These are phyloP conservation scores for Boletus rubroflammeus DNA, from an alignment of 768 basidiomycete genomes.

Conservation along the genomic window DNA sequence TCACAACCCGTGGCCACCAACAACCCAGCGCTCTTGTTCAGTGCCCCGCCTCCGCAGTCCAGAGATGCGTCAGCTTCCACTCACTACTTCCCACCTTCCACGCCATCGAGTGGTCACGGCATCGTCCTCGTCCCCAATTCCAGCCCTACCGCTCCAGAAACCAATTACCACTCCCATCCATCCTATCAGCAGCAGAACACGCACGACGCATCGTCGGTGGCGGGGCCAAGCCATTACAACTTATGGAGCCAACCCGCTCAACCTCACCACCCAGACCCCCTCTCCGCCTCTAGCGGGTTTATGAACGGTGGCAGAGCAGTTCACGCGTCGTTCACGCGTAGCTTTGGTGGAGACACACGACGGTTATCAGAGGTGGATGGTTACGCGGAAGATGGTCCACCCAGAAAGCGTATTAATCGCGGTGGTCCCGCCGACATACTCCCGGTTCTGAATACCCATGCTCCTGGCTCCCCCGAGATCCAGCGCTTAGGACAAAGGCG, in stretches of 20 bases:
- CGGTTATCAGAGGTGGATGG: slow-evolving; percentile 38
- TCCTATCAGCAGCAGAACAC: slow-evolving; percentile 35
- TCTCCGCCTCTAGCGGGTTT: slow-evolving; percentile 60
- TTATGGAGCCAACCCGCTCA: slow-evolving; percentile 36
- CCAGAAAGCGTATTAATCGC: slow-evolving; percentile 66
- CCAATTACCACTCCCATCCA: slow-evolving; percentile 37
- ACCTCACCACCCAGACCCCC: slow-evolving; percentile 44
- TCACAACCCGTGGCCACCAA: slow-evolving; percentile 61
- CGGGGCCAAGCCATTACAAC: slow-evolving; percentile 36
- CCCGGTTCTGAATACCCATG: slow-evolving; percentile 12
- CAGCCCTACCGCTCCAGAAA: slow-evolving; percentile 52
- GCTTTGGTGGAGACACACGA: slow-evolving; percentile 33
- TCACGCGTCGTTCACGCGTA: slow-evolving; percentile 56
- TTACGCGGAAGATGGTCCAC: slow-evolving; percentile 53
- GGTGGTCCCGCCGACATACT: slow-evolving; percentile 41
- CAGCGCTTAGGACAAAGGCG: slow-evolving; percentile 50
- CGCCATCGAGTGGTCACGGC: slow-evolving; percentile 43
- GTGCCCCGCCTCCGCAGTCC: slow-evolving; percentile 57
- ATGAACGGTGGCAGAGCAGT: slow-evolving; percentile 37
- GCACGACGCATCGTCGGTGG: slow-evolving; percentile 43
- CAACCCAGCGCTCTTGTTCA: slow-evolving; percentile 43
- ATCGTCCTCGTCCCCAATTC: slow-evolving; percentile 75
- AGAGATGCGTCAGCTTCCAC: slow-evolving; percentile 71
- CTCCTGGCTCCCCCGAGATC: slow-evolving; percentile 58
- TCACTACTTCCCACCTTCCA: slow-evolving; percentile 51